Evolutionary conservation across 306 rosid genomes (phyloP).

Genomic region (Abrus pulchellus): DNA sequence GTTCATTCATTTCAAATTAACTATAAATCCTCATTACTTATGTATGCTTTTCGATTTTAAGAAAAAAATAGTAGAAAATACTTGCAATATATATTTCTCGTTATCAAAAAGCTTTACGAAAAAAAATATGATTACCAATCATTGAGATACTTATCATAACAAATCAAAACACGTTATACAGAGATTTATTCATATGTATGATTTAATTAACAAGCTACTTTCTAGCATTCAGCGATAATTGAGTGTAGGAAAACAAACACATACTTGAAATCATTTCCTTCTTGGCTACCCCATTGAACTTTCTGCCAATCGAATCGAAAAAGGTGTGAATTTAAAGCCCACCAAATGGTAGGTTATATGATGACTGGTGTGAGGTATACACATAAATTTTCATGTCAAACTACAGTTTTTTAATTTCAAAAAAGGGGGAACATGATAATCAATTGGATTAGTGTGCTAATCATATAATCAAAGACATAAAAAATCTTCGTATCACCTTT

Average conservation of each 20-base stretch:
- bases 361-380: slow-evolving; percentile 37
- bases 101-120: too few species aligned
- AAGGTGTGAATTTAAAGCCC: slow-evolving; percentile 52
- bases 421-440: slow-evolving; percentile 57
- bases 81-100: neutral
- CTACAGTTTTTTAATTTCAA: slow-evolving; percentile 24
- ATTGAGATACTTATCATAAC: neutral
- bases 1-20: neutral
- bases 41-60: neutral
- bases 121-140: neutral
- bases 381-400: slow-evolving; percentile 38
- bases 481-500: slow-evolving; percentile 40
- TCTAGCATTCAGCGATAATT: neutral
- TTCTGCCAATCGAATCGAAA: slow-evolving; percentile 45
- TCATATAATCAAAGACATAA: slow-evolving; percentile 48
- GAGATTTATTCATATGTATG: neutral
- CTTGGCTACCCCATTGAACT: slow-evolving; percentile 25
- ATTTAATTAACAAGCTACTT: neutral
- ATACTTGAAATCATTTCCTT: slow-evolving; percentile 14
- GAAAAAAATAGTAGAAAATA: neutral
- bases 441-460: slow-evolving; percentile 55
- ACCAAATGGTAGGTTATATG: slow-evolving; percentile 48
- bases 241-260: neutral
- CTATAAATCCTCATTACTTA: neutral
- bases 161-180: neutral